These are phyloP conservation scores for Butyriboletus appendiculatus DNA, from an alignment of 1,284 basidiomycete genomes.

Conservation along the genomic window DNA sequence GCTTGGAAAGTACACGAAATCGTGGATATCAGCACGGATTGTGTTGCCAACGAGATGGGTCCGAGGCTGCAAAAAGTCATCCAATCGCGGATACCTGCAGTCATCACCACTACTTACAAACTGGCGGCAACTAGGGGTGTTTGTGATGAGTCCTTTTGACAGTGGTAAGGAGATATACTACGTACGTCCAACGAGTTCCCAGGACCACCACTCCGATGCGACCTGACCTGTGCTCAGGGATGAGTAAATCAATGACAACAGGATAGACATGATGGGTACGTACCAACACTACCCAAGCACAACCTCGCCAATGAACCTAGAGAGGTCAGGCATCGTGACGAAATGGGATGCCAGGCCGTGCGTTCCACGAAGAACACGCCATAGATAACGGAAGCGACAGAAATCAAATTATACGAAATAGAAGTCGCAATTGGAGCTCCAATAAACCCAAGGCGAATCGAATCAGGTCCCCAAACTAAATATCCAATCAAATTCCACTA, in stretches of 20 bases:
- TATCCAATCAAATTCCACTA: slow-evolving; percentile 2
- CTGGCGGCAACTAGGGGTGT: slow-evolving; percentile 53
- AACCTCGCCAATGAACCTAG: slow-evolving; percentile 74
- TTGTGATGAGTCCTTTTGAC: slow-evolving; percentile 1
- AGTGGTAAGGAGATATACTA: slow-evolving; percentile 10
- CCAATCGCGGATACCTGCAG: background rate
- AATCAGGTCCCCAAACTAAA: slow-evolving; percentile 80
- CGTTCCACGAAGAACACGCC: slow-evolving; percentile 72
- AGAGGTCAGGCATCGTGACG: slow-evolving; percentile 63
- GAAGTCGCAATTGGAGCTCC: slow-evolving; percentile 93
- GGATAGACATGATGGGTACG: slow-evolving; percentile 8
- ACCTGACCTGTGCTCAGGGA: slow-evolving; percentile 13
- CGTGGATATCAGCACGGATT: slow-evolving; percentile 75
- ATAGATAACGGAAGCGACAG: slow-evolving; percentile 69
- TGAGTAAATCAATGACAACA: background rate
- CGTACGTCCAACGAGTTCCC: slow-evolving; percentile 52
- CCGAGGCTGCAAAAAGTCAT: slow-evolving; percentile 45
- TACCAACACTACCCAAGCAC: slow-evolving; percentile 77
- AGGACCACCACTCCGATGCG: slow-evolving; percentile 21
- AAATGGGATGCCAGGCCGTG: slow-evolving; percentile 86
- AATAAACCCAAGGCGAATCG: slow-evolving; percentile 84
- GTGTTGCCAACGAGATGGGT: slow-evolving; percentile 64
- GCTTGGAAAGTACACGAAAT: slow-evolving; percentile 83
- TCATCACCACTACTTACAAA: slow-evolving; percentile 40
- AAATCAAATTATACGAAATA: slow-evolving; percentile 86